These are phyloP conservation scores for Papiliotrema laurentii DNA, from an alignment of 1,284 basidiomycete genomes.

Conservation along the genomic window DNA sequence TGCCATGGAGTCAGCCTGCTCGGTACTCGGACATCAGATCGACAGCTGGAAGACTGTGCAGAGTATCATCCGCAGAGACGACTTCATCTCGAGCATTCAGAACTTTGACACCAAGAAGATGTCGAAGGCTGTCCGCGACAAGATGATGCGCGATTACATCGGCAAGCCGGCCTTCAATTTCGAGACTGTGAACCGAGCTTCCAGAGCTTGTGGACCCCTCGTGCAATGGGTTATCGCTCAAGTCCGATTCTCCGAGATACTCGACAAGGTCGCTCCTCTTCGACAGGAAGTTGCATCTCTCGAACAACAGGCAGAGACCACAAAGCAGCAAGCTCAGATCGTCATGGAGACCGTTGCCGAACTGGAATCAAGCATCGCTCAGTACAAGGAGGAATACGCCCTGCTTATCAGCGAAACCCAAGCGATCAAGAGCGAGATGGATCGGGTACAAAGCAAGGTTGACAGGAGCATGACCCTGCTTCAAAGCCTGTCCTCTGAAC, in stretches of 20 bases:
- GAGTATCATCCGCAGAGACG: constrained; percentile 91
- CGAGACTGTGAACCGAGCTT: constrained; percentile 91
- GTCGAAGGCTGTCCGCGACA: constrained; percentile 82
- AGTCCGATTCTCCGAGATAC: constrained; percentile 93
- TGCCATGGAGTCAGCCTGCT: constrained; percentile 99
- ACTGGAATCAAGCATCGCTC: constrained; percentile 85
- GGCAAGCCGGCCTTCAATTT: constrained; percentile 90
- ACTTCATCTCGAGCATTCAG: constrained; percentile 95
- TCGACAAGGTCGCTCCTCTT: constrained; percentile 95
- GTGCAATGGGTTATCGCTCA: constrained; percentile 99
- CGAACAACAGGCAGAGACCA: constrained; percentile 84
- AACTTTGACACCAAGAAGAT: constrained; percentile 95
- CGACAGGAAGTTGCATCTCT: constrained; percentile 92
- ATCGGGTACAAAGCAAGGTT: constrained; percentile 93
- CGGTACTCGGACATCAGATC: constrained; percentile 94
- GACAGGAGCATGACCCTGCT: constrained; percentile 94
- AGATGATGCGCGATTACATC: constrained; percentile 92
- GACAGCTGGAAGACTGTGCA: constrained; percentile 91
- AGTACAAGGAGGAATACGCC: constrained; percentile 98
- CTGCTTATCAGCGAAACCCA: constrained; percentile 95
- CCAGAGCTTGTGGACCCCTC: constrained; percentile 94
- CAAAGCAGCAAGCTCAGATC: constrained; percentile 83
- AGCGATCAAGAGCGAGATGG: constrained; percentile 97
- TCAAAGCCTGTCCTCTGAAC: constrained; percentile 91
- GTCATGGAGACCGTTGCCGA: constrained; percentile 91